Base-by-base conservation (phyloP, 305 asterid species). In the Fraxinus albicans region DNA sequence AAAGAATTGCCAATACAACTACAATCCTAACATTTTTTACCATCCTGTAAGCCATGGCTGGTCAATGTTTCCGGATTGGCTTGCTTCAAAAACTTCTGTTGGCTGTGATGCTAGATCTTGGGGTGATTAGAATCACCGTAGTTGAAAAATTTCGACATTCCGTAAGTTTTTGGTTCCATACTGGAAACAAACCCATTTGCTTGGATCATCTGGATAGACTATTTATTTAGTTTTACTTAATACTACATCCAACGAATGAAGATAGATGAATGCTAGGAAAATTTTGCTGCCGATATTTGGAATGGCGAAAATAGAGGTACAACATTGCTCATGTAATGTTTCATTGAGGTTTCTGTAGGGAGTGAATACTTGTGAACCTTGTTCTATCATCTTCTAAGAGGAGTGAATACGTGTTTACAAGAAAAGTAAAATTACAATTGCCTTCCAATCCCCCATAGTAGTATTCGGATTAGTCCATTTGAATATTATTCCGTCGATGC, bases 341-440 rank as follows among this genome's bases (percentile, higher is more conserved):
- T 63, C 73, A 21, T 23, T 63, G 33, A 65, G 73, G 5, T 65
- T 25, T 23, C 6, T 25, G 4, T 23, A 2, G 34, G 73, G 34
- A 23, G 65, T 17, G 69, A 21, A 2, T 58, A 6, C 12, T 65
- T 65, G 75, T 73, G 72, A 65, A 44, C 17, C 7, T 35, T 78
- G 38, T 17, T 74, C 3, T 42, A 33, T 73, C 35, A 19, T 44
- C 72, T 47, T 80, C 84, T 55, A 63, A 80, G 40, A 69, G 63
- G 19, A 76, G 82, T 81, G 53, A 79, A 85, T 77, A 82, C 81
- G 75, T 79, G 76, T 55, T 82, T 86, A 83, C 87, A 83, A 63
- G 82, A 82, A 9, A 82, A 83, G 76, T 79, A 27, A 83, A 78
- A 15, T 78, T 40, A 47, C 79, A 70, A 73, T 76, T 34, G 82